These are phyloP conservation scores for Hypsizygus marmoreus DNA, from an alignment of 768 basidiomycete genomes.

Conservation along the genomic window DNA sequence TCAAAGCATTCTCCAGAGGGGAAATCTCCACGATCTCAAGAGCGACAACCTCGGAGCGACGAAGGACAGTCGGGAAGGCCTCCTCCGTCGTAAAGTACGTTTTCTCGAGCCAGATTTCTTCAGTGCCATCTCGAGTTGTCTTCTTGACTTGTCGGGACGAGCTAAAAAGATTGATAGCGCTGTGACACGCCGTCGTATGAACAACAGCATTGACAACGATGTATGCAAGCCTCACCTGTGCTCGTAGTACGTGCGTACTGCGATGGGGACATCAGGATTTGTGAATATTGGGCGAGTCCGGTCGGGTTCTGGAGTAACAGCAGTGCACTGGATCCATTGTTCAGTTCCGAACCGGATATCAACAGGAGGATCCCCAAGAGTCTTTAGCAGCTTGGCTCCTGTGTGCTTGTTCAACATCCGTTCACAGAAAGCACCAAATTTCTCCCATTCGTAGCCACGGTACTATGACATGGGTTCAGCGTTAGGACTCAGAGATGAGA, in stretches of 20 bases:
- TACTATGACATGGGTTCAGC: conserved; percentile 51
- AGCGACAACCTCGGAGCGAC: conserved; percentile 83
- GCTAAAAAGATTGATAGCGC: conserved; percentile 84
- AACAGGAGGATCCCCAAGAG: conserved; percentile 72
- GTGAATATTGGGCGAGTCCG: conserved; percentile 75
- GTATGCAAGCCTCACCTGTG: conserved; percentile 56
- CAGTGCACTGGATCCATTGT: conserved; percentile 87
- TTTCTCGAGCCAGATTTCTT: conserved; percentile 89
- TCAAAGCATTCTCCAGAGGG: conserved; percentile 80
- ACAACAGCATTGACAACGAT: background rate
- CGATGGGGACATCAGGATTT: conserved; percentile 78
- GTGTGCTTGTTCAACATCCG: conserved; percentile 90
- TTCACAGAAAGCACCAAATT: conserved; percentile 87
- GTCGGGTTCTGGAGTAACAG: conserved; percentile 86
- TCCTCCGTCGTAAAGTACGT: conserved; percentile 86
- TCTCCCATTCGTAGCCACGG: conserved; percentile 95
- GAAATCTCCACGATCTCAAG: conserved; percentile 76
- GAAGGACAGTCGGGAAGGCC: conserved; percentile 87
- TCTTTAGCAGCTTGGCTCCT: conserved; percentile 77
- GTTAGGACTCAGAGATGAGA: conserved; percentile 2
- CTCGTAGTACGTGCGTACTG: conserved; percentile 85
- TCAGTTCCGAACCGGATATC: conserved; percentile 79
- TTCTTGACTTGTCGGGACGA: conserved; percentile 71
- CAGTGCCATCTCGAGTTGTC: conserved; percentile 59
- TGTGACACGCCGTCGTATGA: conserved; percentile 25